A percentile compares a stretch with the other conserved stretches of the same genome.
phyloP scores from a whole-genome alignment of 371 early-diverging fungal species.

The Mortierella sp. region DNA sequence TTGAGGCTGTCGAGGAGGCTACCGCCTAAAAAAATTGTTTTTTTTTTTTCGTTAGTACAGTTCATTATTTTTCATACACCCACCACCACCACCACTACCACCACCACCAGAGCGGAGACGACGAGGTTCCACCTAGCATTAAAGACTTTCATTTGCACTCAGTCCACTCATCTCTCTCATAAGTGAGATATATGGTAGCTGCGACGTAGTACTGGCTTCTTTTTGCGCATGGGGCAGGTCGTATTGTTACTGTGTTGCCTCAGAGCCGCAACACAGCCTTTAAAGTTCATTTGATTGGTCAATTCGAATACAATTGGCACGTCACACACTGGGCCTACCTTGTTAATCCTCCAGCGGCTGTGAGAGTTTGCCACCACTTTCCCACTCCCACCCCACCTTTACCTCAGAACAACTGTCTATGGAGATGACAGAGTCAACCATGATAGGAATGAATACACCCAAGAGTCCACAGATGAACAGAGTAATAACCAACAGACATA shows the following conservation, averaged over 20 bases:
- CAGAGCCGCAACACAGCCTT: neutral
- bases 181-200: too few relatives aligned
- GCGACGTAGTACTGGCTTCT: too few relatives aligned
- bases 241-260: neutral
- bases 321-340: neutral
- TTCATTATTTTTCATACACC: conserved; percentile 1
- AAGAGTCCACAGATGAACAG: neutral
- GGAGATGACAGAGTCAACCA: conserved; percentile 5
- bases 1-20: neutral
- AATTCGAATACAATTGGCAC: neutral
- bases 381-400: neutral
- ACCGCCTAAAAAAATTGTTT: neutral
- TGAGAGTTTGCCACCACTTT: conserved; percentile 12
- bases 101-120: conserved; percentile 12
- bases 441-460: neutral
- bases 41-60: neutral
- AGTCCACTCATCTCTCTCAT: neutral
- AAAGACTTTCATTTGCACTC: conserved; percentile 2
- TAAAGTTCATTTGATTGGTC: neutral
- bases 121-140: neutral
- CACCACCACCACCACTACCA: neutral
- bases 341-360: neutral
- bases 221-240: conserved; percentile 12
- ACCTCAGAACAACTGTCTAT: neutral
- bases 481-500: neutral